Evolutionary conservation across 2,329 filamentous ascomycete genomes (phyloP).

Genomic region (Drechslera avenae): DNA sequence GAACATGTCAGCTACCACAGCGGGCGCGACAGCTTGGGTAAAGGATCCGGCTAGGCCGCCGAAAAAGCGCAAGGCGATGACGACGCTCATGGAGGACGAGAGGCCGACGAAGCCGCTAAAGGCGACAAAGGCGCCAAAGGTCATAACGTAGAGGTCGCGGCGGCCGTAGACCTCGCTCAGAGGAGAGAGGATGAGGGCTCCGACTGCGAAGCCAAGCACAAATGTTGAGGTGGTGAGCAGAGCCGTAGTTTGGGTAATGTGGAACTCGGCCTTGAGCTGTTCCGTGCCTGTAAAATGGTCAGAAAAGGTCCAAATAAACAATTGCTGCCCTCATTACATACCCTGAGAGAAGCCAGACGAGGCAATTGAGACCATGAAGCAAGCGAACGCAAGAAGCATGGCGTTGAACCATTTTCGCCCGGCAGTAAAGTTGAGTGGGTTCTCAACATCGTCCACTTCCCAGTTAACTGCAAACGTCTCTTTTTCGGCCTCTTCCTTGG

Average conservation of each 20-base stretch:
- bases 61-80: conserved; percentile 40
- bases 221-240: conserved; percentile 36
- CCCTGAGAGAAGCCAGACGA: conserved; percentile 30
- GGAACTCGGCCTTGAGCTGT: conserved; percentile 35
- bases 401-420: conserved; percentile 50
- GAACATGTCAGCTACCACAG: conserved; percentile 39
- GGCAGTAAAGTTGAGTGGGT: conserved; percentile 60
- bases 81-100: conserved; percentile 26
- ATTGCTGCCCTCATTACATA: conserved; percentile 11
- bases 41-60: conserved; percentile 50
- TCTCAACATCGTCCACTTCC: conserved; percentile 60
- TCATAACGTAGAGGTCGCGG: conserved; percentile 23
- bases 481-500: no score
- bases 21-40: conserved; percentile 68
- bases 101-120: conserved; percentile 24
- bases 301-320: not conserved
- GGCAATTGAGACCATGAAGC: conserved; percentile 37
- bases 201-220: conserved; percentile 38
- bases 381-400: conserved; percentile 36
- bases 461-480: conserved; percentile 41
- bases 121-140: conserved; percentile 22
- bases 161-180: conserved; percentile 41
- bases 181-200: conserved; percentile 34
- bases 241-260: conserved; percentile 21
- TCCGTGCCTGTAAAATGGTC: conserved; percentile 20